Percentiles rank a stretch among this genome's conserved stretches.
Conservation (phyloP, 2,329 filamentous ascomycete genomes). For the Penicillium oxalicum region DNA sequence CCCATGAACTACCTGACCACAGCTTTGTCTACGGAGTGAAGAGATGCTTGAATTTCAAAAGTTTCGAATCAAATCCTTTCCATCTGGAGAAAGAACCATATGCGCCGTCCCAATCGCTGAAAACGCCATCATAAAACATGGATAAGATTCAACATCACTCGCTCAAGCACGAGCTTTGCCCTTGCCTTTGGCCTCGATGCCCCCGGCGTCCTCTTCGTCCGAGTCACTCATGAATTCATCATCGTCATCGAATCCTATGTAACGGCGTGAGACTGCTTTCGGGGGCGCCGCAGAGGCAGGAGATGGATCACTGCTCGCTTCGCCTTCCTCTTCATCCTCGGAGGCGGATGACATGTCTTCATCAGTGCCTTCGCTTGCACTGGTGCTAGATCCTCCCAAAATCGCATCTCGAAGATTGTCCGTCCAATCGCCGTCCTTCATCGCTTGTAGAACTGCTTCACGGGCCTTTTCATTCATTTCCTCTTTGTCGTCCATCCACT, state of each 20-base stretch:
- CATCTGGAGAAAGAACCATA: too few relatives aligned
- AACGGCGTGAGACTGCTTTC: conserved; percentile 31
- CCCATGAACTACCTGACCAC: too few relatives aligned
- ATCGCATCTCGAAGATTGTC: conserved; percentile 37
- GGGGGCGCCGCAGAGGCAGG: conserved; percentile 19
- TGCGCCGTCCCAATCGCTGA: neutral
- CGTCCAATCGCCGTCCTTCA: conserved; percentile 54
- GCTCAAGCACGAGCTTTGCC: conserved; percentile 28
- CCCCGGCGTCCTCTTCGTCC: conserved; percentile 29
- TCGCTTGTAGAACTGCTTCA: conserved; percentile 66
- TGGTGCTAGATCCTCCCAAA: conserved; percentile 33
- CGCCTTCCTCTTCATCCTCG: conserved; percentile 36
- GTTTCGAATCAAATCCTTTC: too few relatives aligned
- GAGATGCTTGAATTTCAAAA: too few relatives aligned
- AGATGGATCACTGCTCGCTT: conserved; percentile 30
- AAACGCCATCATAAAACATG: conserved; percentile 19
- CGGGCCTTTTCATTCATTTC: conserved; percentile 78
- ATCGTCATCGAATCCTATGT: conserved; percentile 45
- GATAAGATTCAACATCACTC: conserved; percentile 4
- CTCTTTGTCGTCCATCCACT: conserved; percentile 94
- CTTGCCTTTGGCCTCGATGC: conserved; percentile 32
- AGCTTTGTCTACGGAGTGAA: too few relatives aligned
- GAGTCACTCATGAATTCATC: conserved; percentile 44
- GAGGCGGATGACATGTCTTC: conserved; percentile 26
- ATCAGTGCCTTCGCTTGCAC: conserved; percentile 36